Base-by-base conservation (phyloP, 2,329 filamentous ascomycete genomes). In the Aspergillus spinulosporus region DNA sequence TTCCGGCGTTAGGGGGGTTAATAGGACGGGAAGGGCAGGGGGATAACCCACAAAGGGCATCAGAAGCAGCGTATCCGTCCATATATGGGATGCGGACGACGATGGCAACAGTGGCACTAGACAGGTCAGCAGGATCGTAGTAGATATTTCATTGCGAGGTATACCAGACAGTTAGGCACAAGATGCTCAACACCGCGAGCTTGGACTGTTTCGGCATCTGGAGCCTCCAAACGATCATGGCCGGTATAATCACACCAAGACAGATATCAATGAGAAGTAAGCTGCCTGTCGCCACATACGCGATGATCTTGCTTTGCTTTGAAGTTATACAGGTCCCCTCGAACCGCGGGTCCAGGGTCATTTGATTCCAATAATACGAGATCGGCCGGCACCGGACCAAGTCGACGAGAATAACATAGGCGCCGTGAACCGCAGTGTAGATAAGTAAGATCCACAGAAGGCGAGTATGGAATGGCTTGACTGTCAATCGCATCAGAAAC, bases 171-270 rank as follows among this genome's bases (percentile, higher is more conserved):
- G 81, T 84, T 71, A 42, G 11, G 34, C 42, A 26, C 45, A 46
- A 14, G 7, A 46, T 32, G 12, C 43, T 21, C 43, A 46, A 4
- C 28, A 46, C 73, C 0, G 82, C 75, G 2, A 80, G 14, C 64
- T 85, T 86, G 3, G 77, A 79, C 56, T 74, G 74, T 9, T 60
- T 67, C 50, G 78, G 78, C 77, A 86, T 84, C 49, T 84, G 78
- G 31, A 86, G 66, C n/a, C 78, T 76, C 68, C 73, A 78, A 1
- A 86, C 75, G 2, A 87, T 72, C 61, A 81, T 81, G 7, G 82
- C 77, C 0, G 82, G 82, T 3, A 84, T 66, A 31, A 83, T 74
- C 14, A 46, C 31, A 5, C 43, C 43, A 8, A 46, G 12, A 12
- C 3, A 5, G 28, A 46, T 32, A 15, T 46, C 43, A 32, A 46